Base-by-base conservation (phyloP, 495 filamentous ascomycete genomes). In the Chlorociboria aeruginascens region DNA sequence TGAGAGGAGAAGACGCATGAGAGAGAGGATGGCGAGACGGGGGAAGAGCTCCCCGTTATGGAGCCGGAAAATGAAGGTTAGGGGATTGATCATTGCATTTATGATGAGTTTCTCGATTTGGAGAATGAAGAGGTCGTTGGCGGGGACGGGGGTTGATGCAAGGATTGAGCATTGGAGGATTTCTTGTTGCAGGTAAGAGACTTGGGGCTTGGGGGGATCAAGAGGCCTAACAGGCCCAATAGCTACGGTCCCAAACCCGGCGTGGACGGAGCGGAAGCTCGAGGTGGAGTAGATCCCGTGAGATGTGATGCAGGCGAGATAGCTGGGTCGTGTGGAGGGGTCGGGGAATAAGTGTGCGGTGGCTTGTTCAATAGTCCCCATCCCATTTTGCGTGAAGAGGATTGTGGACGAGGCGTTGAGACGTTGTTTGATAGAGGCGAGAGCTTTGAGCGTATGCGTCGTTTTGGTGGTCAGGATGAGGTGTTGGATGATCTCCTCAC, bases 331-430 rank as follows among this genome's bases (percentile, higher is more conserved):
- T 0, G 56, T 65, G 10, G 49, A 49, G 1, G 71, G 68, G 52
- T 85, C 69, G 6, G 83, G 76, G 54, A 88, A 90, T 41, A 88
- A 64, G 7, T 32, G 1, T 28, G 73, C 60, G 48, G 77, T 81
- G 16, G 88, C 63, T 48, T 81, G 73, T 9, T 86, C 78, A 16
- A 81, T 59, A 1, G 50, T 50, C 12, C 63, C 88, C 81, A 94
- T 82, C 14, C 87, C 89, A 51, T 93, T 93, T 54, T 94, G 88
- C 14, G 87, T 58, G 38, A 95, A 82, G 9, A 83, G 65, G 29
- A 95, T 73, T 0, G 84, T 83, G 8, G 82, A 84, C 1, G 69
- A 59, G 3, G 61, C 56, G 6, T 62, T 69, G 13, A 95, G 64
- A 8, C 89, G 79, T 41, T 82, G 66, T 3, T 67, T 66, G 11